Evolutionary conservation across 2,329 filamentous ascomycete genomes (phyloP).

Genomic region (Escovopsis sp.): DNA sequence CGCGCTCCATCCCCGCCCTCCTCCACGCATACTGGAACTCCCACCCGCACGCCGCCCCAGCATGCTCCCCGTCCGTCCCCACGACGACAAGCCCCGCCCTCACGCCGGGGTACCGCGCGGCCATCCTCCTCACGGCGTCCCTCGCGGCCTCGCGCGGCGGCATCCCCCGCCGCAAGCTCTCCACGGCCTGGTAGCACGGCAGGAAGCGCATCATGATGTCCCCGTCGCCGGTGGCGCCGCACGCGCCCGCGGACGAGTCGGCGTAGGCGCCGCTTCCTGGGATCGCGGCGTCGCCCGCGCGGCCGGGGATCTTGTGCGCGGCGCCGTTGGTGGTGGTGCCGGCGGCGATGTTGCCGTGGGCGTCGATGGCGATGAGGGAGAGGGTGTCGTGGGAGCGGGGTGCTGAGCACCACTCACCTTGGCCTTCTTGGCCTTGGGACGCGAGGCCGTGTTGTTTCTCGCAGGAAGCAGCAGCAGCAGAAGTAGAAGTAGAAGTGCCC

Average conservation of each 20-base stretch:
- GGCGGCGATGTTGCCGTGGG: constrained; percentile 32
- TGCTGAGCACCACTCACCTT: no score
- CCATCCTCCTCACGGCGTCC: constrained; percentile 35
- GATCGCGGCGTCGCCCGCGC: constrained; percentile 41
- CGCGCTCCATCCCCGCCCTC: constrained; percentile 30
- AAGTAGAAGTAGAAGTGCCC: no score
- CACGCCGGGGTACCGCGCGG: constrained; percentile 30
- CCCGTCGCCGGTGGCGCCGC: constrained; percentile 41
- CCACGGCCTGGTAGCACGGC: constrained; percentile 43
- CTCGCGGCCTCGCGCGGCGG: constrained; percentile 32
- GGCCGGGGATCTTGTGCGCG: constrained; percentile 37
- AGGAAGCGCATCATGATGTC: constrained; percentile 44
- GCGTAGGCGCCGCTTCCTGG: constrained; percentile 40
- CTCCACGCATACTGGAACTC: constrained; percentile 37
- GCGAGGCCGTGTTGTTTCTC: no score
- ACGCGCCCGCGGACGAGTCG: constrained; percentile 37
- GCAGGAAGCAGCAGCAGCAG: no score
- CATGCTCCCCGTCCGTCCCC: constrained; percentile 32
- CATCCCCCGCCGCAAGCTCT: constrained; percentile 36
- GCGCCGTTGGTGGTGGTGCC: constrained; percentile 43
- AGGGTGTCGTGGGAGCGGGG: constrained; percentile 35
- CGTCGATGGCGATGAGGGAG: constrained; percentile 33
- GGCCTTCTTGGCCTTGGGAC: no score
- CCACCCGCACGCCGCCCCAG: constrained; percentile 38
- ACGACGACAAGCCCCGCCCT: constrained; percentile 37